phyloP scores from a whole-genome alignment of 768 basidiomycete genomes.

The Tulasnella sp. region DNA sequence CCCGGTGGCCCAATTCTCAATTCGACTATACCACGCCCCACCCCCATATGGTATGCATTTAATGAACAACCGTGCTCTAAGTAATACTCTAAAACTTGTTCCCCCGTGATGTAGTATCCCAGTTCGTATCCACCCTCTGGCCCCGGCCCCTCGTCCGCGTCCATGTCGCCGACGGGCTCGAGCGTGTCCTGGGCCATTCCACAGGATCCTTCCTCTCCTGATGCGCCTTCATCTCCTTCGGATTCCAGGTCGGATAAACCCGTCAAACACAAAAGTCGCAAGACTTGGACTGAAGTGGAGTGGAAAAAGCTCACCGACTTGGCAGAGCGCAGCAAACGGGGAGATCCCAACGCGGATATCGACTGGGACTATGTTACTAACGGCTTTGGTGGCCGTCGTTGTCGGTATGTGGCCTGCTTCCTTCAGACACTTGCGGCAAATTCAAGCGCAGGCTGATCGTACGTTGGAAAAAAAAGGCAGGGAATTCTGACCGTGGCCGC shows the following conservation, averaged over 20 bases:
- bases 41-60: neutral
- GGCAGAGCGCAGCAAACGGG: constrained; percentile 21
- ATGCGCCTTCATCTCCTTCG: constrained; percentile 14
- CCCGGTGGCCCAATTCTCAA: constrained; percentile 20
- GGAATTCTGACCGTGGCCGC: constrained; percentile 25
- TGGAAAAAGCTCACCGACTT: constrained; percentile 26
- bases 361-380: constrained; percentile 24
- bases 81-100: neutral
- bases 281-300: constrained; percentile 26
- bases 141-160: neutral
- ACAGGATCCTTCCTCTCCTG: constrained; percentile 14
- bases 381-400: constrained; percentile 23
- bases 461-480: constrained; percentile 14
- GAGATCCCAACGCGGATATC: constrained; percentile 21
- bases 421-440: neutral
- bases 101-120: constrained; percentile 8
- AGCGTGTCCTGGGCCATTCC: constrained; percentile 16
- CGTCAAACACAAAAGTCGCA: constrained; percentile 24
- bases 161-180: constrained; percentile 7
- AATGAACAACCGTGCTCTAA: neutral
- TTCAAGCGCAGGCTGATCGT: neutral
- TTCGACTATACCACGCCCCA: constrained; percentile 10
- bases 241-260: constrained; percentile 10
- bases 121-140: neutral
- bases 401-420: constrained; percentile 7